Conservation (phyloP, 108 stramenopile genomes). For the Aureococcus anophagefferens region DNA sequence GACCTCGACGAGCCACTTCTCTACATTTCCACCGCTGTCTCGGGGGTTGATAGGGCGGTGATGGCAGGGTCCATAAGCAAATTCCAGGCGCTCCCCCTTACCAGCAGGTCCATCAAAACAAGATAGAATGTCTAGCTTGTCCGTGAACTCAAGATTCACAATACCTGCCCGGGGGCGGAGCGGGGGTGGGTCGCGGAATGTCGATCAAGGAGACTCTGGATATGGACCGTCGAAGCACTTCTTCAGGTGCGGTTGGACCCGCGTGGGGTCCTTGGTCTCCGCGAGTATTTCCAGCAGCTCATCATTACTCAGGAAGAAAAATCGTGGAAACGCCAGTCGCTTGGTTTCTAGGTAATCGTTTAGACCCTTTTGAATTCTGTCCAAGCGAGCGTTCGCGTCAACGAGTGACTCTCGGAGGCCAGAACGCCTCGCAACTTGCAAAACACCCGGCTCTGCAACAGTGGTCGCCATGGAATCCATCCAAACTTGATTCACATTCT, state of each 20-base stretch:
- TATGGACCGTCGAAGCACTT: slow-evolving; percentile 65
- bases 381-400: slow-evolving; percentile 7
- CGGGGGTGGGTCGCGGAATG: too few relatives aligned
- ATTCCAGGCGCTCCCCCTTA: slow-evolving; percentile 26
- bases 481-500: slow-evolving; percentile 43
- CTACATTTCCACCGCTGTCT: slow-evolving; percentile 14
- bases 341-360: slow-evolving; percentile 59
- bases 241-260: slow-evolving; percentile 52
- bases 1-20: slow-evolving; percentile 52
- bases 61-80: slow-evolving; percentile 12
- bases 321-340: slow-evolving; percentile 48
- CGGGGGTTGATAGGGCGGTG: slow-evolving; percentile 51
- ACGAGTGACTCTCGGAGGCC: slow-evolving; percentile 2
- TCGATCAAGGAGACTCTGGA: too few relatives aligned
- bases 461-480: slow-evolving; percentile 37
- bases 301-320: slow-evolving; percentile 58
- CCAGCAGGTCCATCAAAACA: background rate
- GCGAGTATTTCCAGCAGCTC: slow-evolving; percentile 55
- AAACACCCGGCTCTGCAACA: slow-evolving; percentile 27
- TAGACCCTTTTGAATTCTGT: slow-evolving; percentile 41
- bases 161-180: too few relatives aligned
- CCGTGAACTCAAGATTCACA: background rate
- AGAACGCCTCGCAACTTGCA: slow-evolving; percentile 23
- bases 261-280: slow-evolving; percentile 48
- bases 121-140: background rate